phyloP scores from a whole-genome alignment of 1,284 basidiomycete species.

The Rhodotorula sp. region DNA sequence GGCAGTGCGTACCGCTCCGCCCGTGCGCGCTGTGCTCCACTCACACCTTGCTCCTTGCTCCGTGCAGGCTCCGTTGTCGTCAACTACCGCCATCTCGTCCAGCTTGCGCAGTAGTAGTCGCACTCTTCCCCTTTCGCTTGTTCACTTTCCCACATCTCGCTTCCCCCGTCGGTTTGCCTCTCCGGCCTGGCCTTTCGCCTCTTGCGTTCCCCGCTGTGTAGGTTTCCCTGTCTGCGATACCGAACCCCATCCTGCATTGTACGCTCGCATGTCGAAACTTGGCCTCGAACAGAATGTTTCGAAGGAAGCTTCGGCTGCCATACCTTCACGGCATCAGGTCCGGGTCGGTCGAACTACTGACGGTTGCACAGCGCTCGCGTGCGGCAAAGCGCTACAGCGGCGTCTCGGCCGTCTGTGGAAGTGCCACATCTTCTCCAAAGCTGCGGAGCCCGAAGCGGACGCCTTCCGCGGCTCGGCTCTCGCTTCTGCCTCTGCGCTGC shows the following conservation, averaged over 20 bases:
- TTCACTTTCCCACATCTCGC: background rate
- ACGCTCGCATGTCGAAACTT: background rate
- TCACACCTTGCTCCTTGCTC: background rate
- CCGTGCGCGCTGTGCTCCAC: background rate
- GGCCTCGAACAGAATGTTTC: too few relatives aligned
- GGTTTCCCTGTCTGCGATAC: background rate
- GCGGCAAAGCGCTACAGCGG: too few relatives aligned
- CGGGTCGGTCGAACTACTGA: too few relatives aligned
- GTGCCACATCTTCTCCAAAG: too few relatives aligned
- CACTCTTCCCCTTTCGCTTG: background rate
- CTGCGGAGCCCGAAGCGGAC: too few relatives aligned
- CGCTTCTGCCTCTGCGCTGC: too few relatives aligned
- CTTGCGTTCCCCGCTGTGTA: background rate
- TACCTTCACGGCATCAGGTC: too few relatives aligned
- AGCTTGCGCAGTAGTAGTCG: background rate
- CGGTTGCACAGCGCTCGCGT: too few relatives aligned
- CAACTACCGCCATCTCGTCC: constrained; percentile 3
- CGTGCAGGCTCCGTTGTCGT: constrained; percentile 11
- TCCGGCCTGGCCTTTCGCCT: too few relatives aligned
- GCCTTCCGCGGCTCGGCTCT: too few relatives aligned
- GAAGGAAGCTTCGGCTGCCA: too few relatives aligned
- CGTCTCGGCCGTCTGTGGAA: too few relatives aligned
- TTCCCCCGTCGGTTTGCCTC: background rate
- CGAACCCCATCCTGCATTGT: background rate
- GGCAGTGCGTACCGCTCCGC: background rate